Percentiles rank a stretch among this genome's conserved stretches.
Conservation (phyloP, 75 land plant genomes). For the Sequoia sempervirens region DNA sequence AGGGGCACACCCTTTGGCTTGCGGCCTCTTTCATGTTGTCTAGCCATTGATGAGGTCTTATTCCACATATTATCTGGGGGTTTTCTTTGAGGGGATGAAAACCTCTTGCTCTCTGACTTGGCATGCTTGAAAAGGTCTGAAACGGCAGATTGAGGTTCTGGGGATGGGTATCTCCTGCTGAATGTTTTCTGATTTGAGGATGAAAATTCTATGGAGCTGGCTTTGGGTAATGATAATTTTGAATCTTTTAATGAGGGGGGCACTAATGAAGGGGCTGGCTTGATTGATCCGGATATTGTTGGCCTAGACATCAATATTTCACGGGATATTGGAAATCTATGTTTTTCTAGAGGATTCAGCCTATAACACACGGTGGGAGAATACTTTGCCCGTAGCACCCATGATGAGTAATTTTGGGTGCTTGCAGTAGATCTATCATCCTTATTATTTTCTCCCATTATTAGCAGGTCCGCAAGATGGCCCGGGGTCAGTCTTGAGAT, state of each 20-base stretch:
- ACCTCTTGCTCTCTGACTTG: conserved; percentile 24
- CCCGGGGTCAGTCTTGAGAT: background rate
- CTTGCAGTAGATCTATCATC: background rate
- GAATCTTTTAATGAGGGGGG: background rate
- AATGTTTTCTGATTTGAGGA: background rate
- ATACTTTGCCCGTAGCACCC: conserved; percentile 40
- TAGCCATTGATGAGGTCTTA: background rate
- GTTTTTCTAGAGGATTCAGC: conserved; percentile 6
- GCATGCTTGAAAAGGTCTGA: conserved; percentile 47
- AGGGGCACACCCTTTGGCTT: background rate
- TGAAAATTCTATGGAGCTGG: background rate
- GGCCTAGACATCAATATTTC: background rate
- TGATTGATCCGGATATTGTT: background rate
- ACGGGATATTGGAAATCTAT: conserved; percentile 9
- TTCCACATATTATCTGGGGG: background rate
- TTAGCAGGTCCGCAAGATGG: background rate
- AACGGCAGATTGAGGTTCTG: conserved; percentile 18
- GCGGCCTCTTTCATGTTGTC: background rate
- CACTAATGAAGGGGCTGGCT: background rate
- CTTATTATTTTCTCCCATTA: conserved; percentile 3
- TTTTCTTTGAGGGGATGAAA: conserved; percentile 30
- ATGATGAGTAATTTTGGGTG: conserved; percentile 15
- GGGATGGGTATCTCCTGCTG: conserved; percentile 24
- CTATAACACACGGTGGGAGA: conserved; percentile 35
- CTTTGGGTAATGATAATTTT: background rate